These are phyloP conservation scores for Thelonectria discophora DNA, from an alignment of 2,329 filamentous ascomycete species.

Conservation along the genomic window DNA sequence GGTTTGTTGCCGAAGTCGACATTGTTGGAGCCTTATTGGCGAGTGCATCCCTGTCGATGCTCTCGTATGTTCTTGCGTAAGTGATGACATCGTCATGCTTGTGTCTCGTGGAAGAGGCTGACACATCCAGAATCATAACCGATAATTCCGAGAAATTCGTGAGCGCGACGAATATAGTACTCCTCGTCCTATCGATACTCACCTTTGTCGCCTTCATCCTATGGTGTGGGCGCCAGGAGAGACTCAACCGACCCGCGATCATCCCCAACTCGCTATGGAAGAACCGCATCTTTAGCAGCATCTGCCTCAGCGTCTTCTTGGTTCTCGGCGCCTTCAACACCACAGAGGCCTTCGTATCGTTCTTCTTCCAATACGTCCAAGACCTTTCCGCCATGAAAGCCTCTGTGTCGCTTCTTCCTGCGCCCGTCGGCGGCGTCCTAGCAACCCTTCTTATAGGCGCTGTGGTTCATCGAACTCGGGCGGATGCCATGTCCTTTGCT, in stretches of 20 bases:
- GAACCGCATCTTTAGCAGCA: slow-evolving; percentile 59
- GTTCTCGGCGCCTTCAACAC: slow-evolving; percentile 52
- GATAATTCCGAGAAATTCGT: slow-evolving; percentile 1
- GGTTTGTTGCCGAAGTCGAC: slow-evolving; percentile 50
- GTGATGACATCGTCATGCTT: neutral
- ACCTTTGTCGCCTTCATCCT: slow-evolving; percentile 56
- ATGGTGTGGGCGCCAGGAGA: slow-evolving; percentile 60
- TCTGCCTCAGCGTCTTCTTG: slow-evolving; percentile 58
- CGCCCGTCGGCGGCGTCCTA: slow-evolving; percentile 10
- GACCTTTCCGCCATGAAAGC: slow-evolving; percentile 6
- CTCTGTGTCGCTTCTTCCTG: slow-evolving; percentile 7
- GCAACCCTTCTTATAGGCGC: slow-evolving; percentile 6
- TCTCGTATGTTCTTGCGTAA: slow-evolving; percentile 56
- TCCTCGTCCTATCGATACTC: slow-evolving; percentile 51
- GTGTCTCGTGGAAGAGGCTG: neutral
- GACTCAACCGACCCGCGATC: slow-evolving; percentile 56
- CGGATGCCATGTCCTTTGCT: slow-evolving; percentile 40
- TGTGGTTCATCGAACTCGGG: slow-evolving; percentile 8
- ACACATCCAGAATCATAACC: slow-evolving; percentile 1
- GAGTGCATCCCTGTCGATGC: slow-evolving; percentile 51
- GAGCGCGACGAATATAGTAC: slow-evolving; percentile 42
- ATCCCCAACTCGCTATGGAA: slow-evolving; percentile 68
- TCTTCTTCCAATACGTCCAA: slow-evolving; percentile 29
- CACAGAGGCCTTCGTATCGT: slow-evolving; percentile 37
- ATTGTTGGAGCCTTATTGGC: slow-evolving; percentile 58